Percentiles rank a stretch among this genome's conserved stretches.
Evolutionary conservation across 768 basidiomycete species (phyloP).

Genomic region (Leccinum ochraceum): DNA sequence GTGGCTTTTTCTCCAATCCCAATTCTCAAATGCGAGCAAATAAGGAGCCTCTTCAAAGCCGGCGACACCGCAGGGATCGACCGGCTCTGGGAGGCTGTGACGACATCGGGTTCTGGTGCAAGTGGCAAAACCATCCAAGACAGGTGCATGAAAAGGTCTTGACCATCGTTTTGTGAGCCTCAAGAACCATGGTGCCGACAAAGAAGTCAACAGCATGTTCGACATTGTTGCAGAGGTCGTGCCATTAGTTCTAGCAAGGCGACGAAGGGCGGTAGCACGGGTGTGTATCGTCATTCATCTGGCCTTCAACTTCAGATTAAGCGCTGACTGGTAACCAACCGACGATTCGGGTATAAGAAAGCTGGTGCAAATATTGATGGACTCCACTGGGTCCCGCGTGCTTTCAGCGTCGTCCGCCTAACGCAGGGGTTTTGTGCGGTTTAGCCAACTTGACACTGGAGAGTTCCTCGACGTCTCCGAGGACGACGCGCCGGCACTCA

Average conservation of each 20-base stretch:
- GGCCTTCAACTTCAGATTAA: too few species aligned
- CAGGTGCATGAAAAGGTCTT: not conserved
- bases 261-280: conserved; percentile 41
- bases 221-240: conserved; percentile 43
- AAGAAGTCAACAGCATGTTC: conserved; percentile 40
- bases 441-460: conserved; percentile 43
- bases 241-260: conserved; percentile 44
- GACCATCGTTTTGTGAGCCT: conserved; percentile 29
- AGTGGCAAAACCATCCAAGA: conserved; percentile 21
- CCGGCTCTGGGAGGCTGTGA: conserved; percentile 47
- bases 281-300: conserved; percentile 12
- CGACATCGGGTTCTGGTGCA: conserved; percentile 55
- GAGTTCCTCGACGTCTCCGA: conserved; percentile 70
- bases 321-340: not conserved
- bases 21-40: too few species aligned
- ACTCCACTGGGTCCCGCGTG: conserved; percentile 33
- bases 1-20: too few species aligned
- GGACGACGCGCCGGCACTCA: conserved; percentile 67
- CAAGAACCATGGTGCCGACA: conserved; percentile 18
- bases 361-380: not conserved
- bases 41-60: conserved; percentile 30
- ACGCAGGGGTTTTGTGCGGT: too few species aligned
- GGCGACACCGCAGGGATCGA: conserved; percentile 40
- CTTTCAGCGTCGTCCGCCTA: not conserved
- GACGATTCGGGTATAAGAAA: conserved; percentile 49